Evolutionary conservation across 2,329 filamentous ascomycete species (phyloP), one percentile per base, ranked within the genome.

Genomic region (Paraphaeosphaeria minitans): DNA sequence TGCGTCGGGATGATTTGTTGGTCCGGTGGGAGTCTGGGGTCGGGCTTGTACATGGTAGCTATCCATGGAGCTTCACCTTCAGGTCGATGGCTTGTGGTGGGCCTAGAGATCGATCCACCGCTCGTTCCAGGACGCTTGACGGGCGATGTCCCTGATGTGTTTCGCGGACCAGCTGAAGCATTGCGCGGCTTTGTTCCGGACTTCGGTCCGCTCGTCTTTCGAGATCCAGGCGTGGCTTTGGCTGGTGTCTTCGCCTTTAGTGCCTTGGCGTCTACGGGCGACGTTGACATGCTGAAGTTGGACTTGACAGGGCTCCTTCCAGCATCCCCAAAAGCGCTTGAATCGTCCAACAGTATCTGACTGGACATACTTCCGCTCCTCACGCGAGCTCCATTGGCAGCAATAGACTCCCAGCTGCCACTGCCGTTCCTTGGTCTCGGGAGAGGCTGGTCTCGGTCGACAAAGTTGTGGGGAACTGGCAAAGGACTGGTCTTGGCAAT

Each of bases 1-100:
- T 98, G 93, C 0, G 95, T 98, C 0, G 95, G 95, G 12, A 99
- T 86, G 54, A 99, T 88, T 74, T 99, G 95, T 76, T 99, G 91
- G 62, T 99, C 95, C 0, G 93, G 95, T 6, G 95, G 95, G 35
- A 99, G 82, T 60, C 93, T 89, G 31, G 95, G 95, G 73, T 99
- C 95, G 0, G 95, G 95, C 72, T 96, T 96, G 78, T 97, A 99
- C 78, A 96, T 92, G 22, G 90, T 91, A 47, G 95, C 86, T 78
- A 98, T 86, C 95, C 95, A 99, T 53, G 95, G 95, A 10, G 95
- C 93, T 55, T 98, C 94, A 21, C 95, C 95, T 80, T 98, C 95
- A 0, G 93, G 93, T 43, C 88, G 86, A 72, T 84, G 91, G 87
- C 60, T 87, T 80, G 79, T 92, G 86, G 76, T 83, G 73, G 69